These are phyloP conservation scores for Acer negundo DNA, from an alignment of 345 rosid genomes.

Conservation along the genomic window DNA sequence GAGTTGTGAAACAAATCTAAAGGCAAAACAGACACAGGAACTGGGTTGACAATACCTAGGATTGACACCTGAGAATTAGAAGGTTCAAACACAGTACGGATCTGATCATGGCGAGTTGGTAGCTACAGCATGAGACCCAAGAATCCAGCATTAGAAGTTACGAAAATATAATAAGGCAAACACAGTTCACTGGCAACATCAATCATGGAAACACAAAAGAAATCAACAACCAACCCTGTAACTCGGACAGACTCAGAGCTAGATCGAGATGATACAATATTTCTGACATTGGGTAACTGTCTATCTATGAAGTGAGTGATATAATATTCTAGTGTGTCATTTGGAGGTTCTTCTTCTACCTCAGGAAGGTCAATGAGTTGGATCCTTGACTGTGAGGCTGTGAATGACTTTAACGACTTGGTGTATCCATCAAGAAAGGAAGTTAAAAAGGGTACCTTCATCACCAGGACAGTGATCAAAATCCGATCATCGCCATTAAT, in stretches of 20 bases:
- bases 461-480: conserved; percentile 31
- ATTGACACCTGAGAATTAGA: conserved; percentile 26
- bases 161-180: conserved; percentile 54
- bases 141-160: conserved; percentile 37
- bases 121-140: conserved; percentile 41
- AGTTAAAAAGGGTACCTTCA: conserved; percentile 10
- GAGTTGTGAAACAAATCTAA: conserved; percentile 25
- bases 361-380: conserved; percentile 33
- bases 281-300: conserved; percentile 21
- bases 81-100: conserved; percentile 13
- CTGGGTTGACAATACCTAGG: conserved; percentile 37
- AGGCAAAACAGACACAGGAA: conserved; percentile 45
- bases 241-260: conserved; percentile 30
- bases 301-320: conserved; percentile 8
- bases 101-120: conserved; percentile 29
- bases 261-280: conserved; percentile 3
- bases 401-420: background rate
- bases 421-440: conserved; percentile 10
- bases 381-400: conserved; percentile 32
- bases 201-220: conserved; percentile 47
- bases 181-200: conserved; percentile 38
- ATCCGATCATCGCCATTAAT: conserved; percentile 36
- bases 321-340: conserved; percentile 23
- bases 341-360: conserved; percentile 20
- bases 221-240: conserved; percentile 46